phyloP scores from a whole-genome alignment of 176 grass and related monocot genomes.

The Zoysia japonica region DNA sequence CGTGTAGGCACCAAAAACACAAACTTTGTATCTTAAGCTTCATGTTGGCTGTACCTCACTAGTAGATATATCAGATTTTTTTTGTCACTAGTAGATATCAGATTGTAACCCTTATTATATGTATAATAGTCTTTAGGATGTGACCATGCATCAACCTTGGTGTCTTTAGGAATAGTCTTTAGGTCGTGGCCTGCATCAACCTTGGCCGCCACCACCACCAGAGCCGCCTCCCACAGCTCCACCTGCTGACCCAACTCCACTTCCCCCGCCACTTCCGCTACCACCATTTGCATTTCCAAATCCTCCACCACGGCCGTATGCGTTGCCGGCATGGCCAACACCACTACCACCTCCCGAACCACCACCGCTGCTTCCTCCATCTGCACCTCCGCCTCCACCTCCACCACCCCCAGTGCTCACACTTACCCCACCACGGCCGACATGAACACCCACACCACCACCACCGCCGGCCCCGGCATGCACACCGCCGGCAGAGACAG shows the following conservation, averaged over 20 bases:
- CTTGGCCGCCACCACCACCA: conserved; percentile 28
- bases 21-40: too few species aligned
- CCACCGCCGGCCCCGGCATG: conserved; percentile 26
- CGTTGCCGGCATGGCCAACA: conserved; percentile 7
- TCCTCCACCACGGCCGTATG: conserved; percentile 19
- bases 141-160: too few species aligned
- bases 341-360: conserved; percentile 27
- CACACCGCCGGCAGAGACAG: conserved; percentile 19
- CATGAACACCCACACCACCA: conserved; percentile 36
- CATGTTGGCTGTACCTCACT: too few species aligned
- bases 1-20: too few species aligned
- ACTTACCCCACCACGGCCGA: conserved; percentile 40
- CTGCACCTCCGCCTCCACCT: not conserved
- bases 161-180: too few species aligned
- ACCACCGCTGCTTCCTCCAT: not conserved
- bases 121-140: too few species aligned
- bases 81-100: too few species aligned
- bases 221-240: conserved; percentile 17
- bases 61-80: too few species aligned
- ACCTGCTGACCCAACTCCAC: conserved; percentile 16
- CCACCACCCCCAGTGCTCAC: conserved; percentile 13
- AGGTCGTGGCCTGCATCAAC: not conserved
- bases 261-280: conserved; percentile 16
- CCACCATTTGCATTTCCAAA: conserved; percentile 10
- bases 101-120: too few species aligned